A percentile compares a stretch with the other conserved stretches of the same genome.
These are phyloP conservation scores for Aspergillus ostianus DNA, from an alignment of 495 filamentous ascomycete genomes.

Conservation along the genomic window DNA sequence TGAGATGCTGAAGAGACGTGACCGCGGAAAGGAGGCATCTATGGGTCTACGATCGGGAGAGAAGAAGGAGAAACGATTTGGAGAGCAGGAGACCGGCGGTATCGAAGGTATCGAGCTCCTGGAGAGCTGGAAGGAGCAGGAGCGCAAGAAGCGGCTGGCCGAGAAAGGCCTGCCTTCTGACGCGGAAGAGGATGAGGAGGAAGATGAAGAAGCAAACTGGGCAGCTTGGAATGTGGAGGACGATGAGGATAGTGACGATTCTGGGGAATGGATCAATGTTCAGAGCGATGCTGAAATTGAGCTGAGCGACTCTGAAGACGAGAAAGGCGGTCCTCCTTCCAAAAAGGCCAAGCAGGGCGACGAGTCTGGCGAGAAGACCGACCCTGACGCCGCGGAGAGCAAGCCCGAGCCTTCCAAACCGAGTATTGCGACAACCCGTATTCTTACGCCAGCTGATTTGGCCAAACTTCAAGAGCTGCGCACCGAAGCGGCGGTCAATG, in stretches of 20 bases:
- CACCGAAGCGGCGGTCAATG: slow-evolving; percentile 65
- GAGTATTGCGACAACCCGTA: slow-evolving; percentile 77
- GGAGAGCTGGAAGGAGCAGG: slow-evolving; percentile 90
- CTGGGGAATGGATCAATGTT: slow-evolving; percentile 90
- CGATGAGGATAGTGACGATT: slow-evolving; percentile 68
- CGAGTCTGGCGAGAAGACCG: slow-evolving; percentile 23
- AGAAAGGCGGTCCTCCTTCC: slow-evolving; percentile 55
- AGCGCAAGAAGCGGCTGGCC: slow-evolving; percentile 65
- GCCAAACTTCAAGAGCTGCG: slow-evolving; percentile 88
- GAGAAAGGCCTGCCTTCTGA: slow-evolving; percentile 64
- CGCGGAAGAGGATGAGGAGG: slow-evolving; percentile 52
- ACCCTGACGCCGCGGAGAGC: slow-evolving; percentile 18
- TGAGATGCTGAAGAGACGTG: slow-evolving; percentile 83
- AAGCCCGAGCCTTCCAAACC: slow-evolving; percentile 46
- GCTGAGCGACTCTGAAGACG: slow-evolving; percentile 69
- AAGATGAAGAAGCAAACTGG: slow-evolving; percentile 68
- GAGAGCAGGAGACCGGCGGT: slow-evolving; percentile 69
- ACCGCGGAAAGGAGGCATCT: slow-evolving; percentile 89
- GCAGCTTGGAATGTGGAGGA: slow-evolving; percentile 84
- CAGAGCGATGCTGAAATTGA: slow-evolving; percentile 79
- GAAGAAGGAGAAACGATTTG: slow-evolving; percentile 70
- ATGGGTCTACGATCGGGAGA: slow-evolving; percentile 73
- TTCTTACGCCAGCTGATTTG: slow-evolving; percentile 89
- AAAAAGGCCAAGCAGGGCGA: slow-evolving; percentile 56
- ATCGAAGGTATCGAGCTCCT: slow-evolving; percentile 94